These are phyloP conservation scores for Boletales sp. DNA, from an alignment of 768 basidiomycete genomes.

Conservation along the genomic window DNA sequence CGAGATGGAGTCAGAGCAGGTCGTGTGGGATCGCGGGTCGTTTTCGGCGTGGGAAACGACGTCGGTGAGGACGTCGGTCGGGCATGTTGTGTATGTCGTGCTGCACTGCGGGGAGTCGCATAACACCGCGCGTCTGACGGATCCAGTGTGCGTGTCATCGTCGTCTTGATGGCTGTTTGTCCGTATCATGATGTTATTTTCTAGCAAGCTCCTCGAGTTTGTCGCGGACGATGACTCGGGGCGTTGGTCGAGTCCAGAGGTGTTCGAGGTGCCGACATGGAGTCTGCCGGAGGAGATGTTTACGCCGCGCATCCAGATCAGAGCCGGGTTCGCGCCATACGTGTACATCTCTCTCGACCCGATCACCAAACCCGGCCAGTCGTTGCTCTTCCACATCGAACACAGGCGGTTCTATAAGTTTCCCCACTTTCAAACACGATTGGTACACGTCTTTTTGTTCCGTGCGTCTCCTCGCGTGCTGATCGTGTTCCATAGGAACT, in stretches of 20 bases:
- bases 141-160: slow-evolving; percentile 14
- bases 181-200: neutral
- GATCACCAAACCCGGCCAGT: slow-evolving; percentile 8
- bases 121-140: neutral
- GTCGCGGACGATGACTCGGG: slow-evolving; percentile 17
- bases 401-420: slow-evolving; percentile 19
- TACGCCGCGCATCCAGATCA: slow-evolving; percentile 8
- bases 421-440: slow-evolving; percentile 14
- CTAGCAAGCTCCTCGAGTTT: slow-evolving; percentile 18
- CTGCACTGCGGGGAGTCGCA: slow-evolving; percentile 4
- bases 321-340: slow-evolving; percentile 10
- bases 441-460: neutral
- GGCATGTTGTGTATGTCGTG: slow-evolving; percentile 14
- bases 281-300: slow-evolving; percentile 11
- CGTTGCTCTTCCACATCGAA: slow-evolving; percentile 13
- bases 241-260: slow-evolving; percentile 4
- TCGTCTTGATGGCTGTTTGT: neutral
- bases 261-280: slow-evolving; percentile 13
- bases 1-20: slow-evolving; percentile 9
- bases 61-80: slow-evolving; percentile 6
- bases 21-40: slow-evolving; percentile 15
- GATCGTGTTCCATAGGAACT: slow-evolving; percentile 4
- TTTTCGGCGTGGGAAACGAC: slow-evolving; percentile 8
- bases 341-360: slow-evolving; percentile 13
- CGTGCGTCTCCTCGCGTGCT: neutral